A percentile compares a stretch with the other conserved stretches of the same genome.
These are phyloP conservation scores for Aspergillus sp. DNA, from an alignment of 2,329 filamentous ascomycete genomes.

Conservation along the genomic window DNA sequence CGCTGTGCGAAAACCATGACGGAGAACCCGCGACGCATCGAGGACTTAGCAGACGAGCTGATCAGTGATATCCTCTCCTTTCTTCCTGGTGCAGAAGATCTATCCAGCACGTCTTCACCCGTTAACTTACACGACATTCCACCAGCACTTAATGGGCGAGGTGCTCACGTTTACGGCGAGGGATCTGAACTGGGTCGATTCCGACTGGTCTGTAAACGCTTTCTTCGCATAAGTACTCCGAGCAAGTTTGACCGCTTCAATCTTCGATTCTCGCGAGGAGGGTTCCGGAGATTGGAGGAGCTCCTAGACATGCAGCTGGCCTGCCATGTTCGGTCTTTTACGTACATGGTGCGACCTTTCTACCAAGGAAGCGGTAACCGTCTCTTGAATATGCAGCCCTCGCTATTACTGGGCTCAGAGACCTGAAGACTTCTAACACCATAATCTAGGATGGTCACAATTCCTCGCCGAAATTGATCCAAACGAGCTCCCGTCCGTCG, in stretches of 20 bases:
- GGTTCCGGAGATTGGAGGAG: slow-evolving; percentile 35
- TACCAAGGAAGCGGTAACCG: slow-evolving; percentile 40
- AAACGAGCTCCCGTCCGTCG: slow-evolving; percentile 22
- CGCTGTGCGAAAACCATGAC: slow-evolving; percentile 31
- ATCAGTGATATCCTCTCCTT: slow-evolving; percentile 35
- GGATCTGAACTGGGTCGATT: slow-evolving; percentile 39
- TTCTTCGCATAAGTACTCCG: slow-evolving; percentile 41
- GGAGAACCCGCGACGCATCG: slow-evolving; percentile 31
- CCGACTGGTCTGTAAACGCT: slow-evolving; percentile 41
- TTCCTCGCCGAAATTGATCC: slow-evolving; percentile 22
- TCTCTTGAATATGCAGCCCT: slow-evolving; percentile 15
- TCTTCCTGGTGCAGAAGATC: slow-evolving; percentile 23
- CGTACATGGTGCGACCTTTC: slow-evolving; percentile 43
- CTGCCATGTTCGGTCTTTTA: slow-evolving; percentile 38
- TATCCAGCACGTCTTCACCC: slow-evolving; percentile 13
- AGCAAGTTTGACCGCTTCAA: slow-evolving; percentile 39
- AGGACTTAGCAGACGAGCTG: slow-evolving; percentile 38
- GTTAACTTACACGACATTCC: slow-evolving; percentile 10
- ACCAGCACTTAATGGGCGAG: slow-evolving; percentile 6
- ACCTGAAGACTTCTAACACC: slow-evolving; percentile 20
- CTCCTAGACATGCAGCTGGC: slow-evolving; percentile 38
- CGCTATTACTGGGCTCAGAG: slow-evolving; percentile 2
- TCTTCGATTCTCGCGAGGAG: slow-evolving; percentile 36
- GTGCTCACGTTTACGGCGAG: slow-evolving; percentile 25
- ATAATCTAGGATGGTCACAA: slow-evolving; percentile 29